Evolutionary conservation across 2,329 filamentous ascomycete species (phyloP), one percentile per base, ranked within the genome.

Genomic region (Aureobasidium leucospermi): DNA sequence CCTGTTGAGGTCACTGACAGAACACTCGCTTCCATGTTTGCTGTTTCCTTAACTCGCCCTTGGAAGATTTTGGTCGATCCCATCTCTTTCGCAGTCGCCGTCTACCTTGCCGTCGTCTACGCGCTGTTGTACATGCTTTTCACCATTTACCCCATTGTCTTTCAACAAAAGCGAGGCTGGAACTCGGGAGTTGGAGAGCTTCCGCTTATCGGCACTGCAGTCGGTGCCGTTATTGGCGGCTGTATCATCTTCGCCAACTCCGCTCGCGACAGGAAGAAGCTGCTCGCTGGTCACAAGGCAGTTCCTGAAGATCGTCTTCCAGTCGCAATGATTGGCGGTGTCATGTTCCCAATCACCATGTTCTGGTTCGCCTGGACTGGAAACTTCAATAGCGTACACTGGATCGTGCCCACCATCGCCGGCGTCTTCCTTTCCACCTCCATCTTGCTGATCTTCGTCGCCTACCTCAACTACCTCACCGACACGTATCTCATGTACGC

Each of bases 41-140:
- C 76, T 61, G 70, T 82, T 4, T 78, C 80, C 0, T 70, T 83
- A 11, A 81, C 77, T 0, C 72, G 80, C 1, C 80, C 80, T 0
- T 83, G 80, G 79, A 71, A 76, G 46, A 78, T 83, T 45, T 71
- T 83, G 4, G 76, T 82, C 62, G 80, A 82, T 62, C 69, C 79
- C 0, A 82, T 83, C 39, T 80, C 78, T 0, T 73, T 82, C 53
- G 69, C 80, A 3, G 75, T 75, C 59, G 80, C 80, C 13, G 67
- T 83, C 32, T 83, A 83, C 64, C 72, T 82, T 65, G 74, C 76
- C 1, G 73, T 83, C 10, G 78, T 82, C 3, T 83, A 82, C 61
- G 76, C 72, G 6, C 70, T 81, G 1, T 70, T 81, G 8, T 82
- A 82, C 68, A 83, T 84, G 80, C 74, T 84, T 10, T 84, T 84